A percentile compares a stretch with the other conserved stretches of the same genome.
Evolutionary conservation across 208 protist genomes (phyloP).

Genomic region (Trypanosoma brucei): DNA sequence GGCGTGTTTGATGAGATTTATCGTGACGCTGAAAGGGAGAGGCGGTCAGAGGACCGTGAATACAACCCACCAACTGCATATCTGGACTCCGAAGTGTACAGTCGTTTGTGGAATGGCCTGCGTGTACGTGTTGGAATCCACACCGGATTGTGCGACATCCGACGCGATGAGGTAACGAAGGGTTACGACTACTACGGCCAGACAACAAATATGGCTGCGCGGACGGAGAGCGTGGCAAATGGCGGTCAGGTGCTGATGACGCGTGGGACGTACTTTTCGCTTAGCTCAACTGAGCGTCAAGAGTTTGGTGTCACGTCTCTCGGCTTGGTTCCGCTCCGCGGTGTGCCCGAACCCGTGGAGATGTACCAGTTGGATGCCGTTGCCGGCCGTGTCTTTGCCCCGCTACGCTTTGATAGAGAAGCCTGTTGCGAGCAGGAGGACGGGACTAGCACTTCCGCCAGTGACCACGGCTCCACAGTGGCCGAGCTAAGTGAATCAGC

Average conservation of each 20-base stretch:
- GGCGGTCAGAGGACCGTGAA: conserved; percentile 8
- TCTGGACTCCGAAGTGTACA: conserved; percentile 17
- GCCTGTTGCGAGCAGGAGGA: not conserved
- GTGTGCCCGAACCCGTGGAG: conserved; percentile 38
- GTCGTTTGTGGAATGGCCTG: conserved; percentile 30
- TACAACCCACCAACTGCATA: conserved; percentile 22
- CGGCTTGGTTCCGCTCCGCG: conserved; percentile 33
- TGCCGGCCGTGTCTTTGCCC: not conserved
- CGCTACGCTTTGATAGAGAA: not conserved
- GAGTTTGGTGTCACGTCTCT: conserved; percentile 8
- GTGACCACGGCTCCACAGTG: not conserved
- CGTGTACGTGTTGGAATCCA: conserved; percentile 56
- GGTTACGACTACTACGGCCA: not conserved
- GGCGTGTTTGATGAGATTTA: conserved; percentile 32
- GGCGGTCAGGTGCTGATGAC: not conserved
- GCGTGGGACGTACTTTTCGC: not conserved
- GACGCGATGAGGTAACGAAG: not conserved
- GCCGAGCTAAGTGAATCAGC: not conserved
- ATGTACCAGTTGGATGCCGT: conserved; percentile 23
- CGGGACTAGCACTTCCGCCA: not conserved
- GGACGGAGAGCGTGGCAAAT: not conserved
- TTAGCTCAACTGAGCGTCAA: not conserved
- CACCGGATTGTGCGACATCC: not conserved
- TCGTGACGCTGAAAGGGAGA: conserved; percentile 28
- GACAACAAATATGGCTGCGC: not conserved